Base-by-base conservation (phyloP, 2,329 filamentous ascomycete species). In the Aspergillus sp. region DNA sequence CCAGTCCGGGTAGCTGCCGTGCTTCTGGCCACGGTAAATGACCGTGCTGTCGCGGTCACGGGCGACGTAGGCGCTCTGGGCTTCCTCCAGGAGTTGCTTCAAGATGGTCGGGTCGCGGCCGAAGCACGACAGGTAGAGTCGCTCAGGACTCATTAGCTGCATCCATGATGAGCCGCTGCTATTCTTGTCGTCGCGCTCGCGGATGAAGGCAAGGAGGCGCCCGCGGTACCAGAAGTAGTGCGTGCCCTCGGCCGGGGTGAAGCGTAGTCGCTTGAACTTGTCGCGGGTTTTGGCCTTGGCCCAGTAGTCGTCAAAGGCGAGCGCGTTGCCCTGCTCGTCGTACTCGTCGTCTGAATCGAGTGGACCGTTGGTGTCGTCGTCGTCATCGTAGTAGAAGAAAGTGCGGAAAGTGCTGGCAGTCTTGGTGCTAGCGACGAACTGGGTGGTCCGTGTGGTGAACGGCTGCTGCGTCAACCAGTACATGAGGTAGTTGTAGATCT, bases 401-500 rank as follows among this genome's bases (percentile, higher is more conserved):
- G 64, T 53, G 38, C 64, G 64, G 61, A 78, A 81, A 32, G 85
- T 32, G 25, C 31, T 36, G 45, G 64, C 60, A 81, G 82, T 23
- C 19, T 41, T 29, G 5, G 84, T 86, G 63, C 86, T 86, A 38
- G 83, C 87, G 10, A 88, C 78, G 58, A 88, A 87, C 42, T 79
- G 78, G 13, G 83, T 82, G 0, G 85, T 81, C 4, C 74, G 72
- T 55, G 81, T 78, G 17, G 84, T 78, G 58, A 88, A 88, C 3
- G 72, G 68, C 67, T 89, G 86, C 31, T 75, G 71, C 2, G 85
- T 78, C 2, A 89, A 78, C 87, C 87, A 89, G 21, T 77, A 78
- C 84, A 89, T 88, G 38, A 89, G 63, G 62, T 88, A 87, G 64
- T 86, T 86, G 73, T 88, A 89, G 52, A 88, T 82, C 65, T 89